Evolutionary conservation across 192 early-diverging fungal species (phyloP), one percentile per base, ranked within the genome.

Genomic region (Rhizoclosmatium sp.): DNA sequence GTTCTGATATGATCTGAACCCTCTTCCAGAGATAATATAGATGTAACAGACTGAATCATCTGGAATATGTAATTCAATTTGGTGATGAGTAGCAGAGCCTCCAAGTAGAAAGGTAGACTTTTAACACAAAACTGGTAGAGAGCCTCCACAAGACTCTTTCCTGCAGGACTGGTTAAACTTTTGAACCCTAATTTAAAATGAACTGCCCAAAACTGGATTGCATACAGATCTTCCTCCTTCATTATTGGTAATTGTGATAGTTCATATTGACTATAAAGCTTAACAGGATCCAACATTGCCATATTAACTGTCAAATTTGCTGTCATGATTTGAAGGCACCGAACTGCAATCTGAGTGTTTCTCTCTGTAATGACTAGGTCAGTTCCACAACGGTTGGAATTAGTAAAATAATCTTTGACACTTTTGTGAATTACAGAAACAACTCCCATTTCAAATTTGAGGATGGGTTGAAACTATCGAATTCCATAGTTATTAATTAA

Each of bases 351-450:
- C 23, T 69, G 42, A 5, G 47, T 23, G 21, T 12, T 19, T 10
- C 21, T 31, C 47, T 9, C 41, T n/a, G 51, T 40, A 59, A 72
- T 72, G 41, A 58, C 51, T 16, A 72, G 58, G 19, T 69, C 47
- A 16, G n/a, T n/a, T n/a, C n/a, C n/a, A n/a, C 2, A 1, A 2
- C 54, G 21, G 21, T 1, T 7, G 41, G 42, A 16, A 4, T 59
- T 4, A 1, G 1, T 69, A 39, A 47, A 69, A 69, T 72, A n/a
- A n/a, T n/a, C n/a, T n/a, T n/a, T n/a, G n/a, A n/a, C n/a, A n/a
- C n/a, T n/a, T n/a, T n/a, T n/a, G 47, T 72, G 70, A 58, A 72
- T 72, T 4, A 72, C 70, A 10, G 70, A 51, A 59, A 72, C 40
- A 40, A 16, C 21, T 12, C 54, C 40, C 3, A 58, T 9, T 59